Evolutionary conservation across 2,329 filamentous ascomycete genomes (phyloP).

Genomic region (Cryphonectria naterciae): DNA sequence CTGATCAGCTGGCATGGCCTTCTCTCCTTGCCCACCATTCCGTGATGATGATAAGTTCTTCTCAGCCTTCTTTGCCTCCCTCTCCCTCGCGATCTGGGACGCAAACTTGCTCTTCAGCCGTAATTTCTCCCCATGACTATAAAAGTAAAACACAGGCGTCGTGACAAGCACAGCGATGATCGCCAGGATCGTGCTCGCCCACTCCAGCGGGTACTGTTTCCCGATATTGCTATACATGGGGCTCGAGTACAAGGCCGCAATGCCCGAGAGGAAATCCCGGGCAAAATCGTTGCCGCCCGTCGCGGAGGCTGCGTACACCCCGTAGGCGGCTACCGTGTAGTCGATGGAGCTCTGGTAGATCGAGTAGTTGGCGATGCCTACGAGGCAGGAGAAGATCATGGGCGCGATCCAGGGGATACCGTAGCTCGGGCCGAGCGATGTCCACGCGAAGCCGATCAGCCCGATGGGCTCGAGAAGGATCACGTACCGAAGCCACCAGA

Average conservation of each 20-base stretch:
- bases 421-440: constrained; percentile 53
- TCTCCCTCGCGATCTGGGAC: constrained; percentile 35
- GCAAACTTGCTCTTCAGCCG: constrained; percentile 57
- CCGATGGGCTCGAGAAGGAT: constrained; percentile 64
- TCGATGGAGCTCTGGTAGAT: constrained; percentile 72
- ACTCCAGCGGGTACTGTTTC: constrained; percentile 49
- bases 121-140: constrained; percentile 58
- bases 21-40: neutral
- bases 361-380: constrained; percentile 65
- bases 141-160: constrained; percentile 59
- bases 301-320: constrained; percentile 66
- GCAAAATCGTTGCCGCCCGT: constrained; percentile 65
- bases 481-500: constrained; percentile 64
- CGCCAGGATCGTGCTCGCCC: constrained; percentile 52
- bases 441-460: constrained; percentile 66
- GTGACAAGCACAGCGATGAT: constrained; percentile 52
- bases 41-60: neutral
- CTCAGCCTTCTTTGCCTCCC: constrained; percentile 7
- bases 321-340: constrained; percentile 71
- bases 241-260: constrained; percentile 63
- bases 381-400: constrained; percentile 62
- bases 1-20: neutral
- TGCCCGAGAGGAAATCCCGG: constrained; percentile 66
- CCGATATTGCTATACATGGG: constrained; percentile 56
- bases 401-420: constrained; percentile 63